Conservation (phyloP, 75 land plant species). For the Pinus taeda region DNA sequence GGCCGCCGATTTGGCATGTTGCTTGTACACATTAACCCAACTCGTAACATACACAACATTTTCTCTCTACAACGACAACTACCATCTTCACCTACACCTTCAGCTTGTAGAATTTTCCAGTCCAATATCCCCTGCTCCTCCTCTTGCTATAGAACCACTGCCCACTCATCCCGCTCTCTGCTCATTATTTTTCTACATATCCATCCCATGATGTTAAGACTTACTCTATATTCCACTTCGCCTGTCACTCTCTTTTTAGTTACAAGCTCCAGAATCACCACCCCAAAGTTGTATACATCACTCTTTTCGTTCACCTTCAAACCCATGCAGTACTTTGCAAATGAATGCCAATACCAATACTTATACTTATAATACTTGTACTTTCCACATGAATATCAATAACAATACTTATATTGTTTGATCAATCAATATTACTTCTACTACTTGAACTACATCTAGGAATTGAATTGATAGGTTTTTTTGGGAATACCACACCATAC, state of each 20-base stretch:
- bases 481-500: too few species aligned
- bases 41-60: constrained; percentile 19
- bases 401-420: neutral
- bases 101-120: constrained; percentile 5
- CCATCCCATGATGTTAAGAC: constrained; percentile 20
- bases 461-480: too few species aligned
- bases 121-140: neutral
- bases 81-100: constrained; percentile 14
- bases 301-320: constrained; percentile 15
- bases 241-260: constrained; percentile 10
- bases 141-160: neutral
- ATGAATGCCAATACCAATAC: neutral
- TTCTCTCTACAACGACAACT: neutral
- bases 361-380: too few species aligned
- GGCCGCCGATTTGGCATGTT: constrained; percentile 23
- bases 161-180: too few species aligned
- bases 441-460: too few species aligned
- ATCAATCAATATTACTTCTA: neutral
- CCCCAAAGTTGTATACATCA: constrained; percentile 23
- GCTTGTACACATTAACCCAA: constrained; percentile 33
- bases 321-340: constrained; percentile 11
- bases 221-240: constrained; percentile 3
- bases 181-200: neutral
- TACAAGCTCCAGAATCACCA: constrained; percentile 18
- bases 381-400: too few species aligned